phyloP scores from a whole-genome alignment of 495 filamentous ascomycete species.

The Xylaria venustula region DNA sequence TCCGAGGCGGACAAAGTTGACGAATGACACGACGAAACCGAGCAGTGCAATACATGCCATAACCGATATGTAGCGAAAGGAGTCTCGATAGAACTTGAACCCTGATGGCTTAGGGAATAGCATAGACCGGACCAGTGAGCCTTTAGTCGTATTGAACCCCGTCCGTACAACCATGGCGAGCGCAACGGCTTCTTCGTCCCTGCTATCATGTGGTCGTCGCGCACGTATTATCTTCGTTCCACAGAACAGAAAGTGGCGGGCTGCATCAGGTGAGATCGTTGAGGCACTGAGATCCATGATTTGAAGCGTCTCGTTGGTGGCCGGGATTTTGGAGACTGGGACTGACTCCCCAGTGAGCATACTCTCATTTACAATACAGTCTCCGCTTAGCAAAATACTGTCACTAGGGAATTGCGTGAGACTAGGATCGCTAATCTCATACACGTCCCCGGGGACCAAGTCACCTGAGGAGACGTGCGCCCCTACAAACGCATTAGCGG shows the following conservation, averaged over 20 bases:
- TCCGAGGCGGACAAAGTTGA: constrained; percentile 84
- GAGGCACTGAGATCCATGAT: constrained; percentile 73
- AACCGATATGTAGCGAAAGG: constrained; percentile 96
- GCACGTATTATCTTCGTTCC: constrained; percentile 95
- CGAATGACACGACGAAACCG: constrained; percentile 85
- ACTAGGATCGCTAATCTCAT: constrained; percentile 95
- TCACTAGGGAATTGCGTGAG: constrained; percentile 92
- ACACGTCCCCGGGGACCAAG: constrained; percentile 93
- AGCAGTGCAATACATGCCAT: constrained; percentile 87
- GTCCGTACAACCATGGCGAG: constrained; percentile 89
- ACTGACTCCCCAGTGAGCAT: constrained; percentile 99
- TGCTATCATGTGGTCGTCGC: constrained; percentile 77
- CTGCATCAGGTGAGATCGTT: constrained; percentile 74
- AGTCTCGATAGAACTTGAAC: constrained; percentile 97
- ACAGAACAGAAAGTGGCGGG: constrained; percentile 86
- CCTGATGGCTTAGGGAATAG: constrained; percentile 96
- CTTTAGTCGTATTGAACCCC: constrained; percentile 97
- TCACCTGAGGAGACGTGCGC: constrained; percentile 81
- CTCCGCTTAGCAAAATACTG: constrained; percentile 85
- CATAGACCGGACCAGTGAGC: constrained; percentile 95
- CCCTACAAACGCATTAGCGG: constrained; percentile 55
- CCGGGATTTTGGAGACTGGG: constrained; percentile 87
- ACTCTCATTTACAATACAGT: constrained; percentile 99
- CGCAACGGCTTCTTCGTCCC: constrained; percentile 84
- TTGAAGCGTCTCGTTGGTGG: constrained; percentile 76